Evolutionary conservation across 257 asterid genomes (phyloP).

Genomic region (Rhazya stricta): DNA sequence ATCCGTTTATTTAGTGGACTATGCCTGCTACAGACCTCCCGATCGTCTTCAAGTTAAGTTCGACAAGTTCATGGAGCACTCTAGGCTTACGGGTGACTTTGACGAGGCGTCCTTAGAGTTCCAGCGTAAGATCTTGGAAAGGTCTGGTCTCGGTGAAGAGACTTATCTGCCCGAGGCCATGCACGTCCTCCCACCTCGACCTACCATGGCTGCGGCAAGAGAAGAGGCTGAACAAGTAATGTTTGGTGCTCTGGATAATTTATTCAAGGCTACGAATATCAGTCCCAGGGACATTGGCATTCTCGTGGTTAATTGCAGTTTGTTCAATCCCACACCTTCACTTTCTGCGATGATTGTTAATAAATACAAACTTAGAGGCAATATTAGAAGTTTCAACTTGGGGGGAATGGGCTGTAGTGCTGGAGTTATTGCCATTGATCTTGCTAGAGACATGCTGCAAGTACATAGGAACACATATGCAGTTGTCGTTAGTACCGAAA

Average conservation of each 20-base stretch:
- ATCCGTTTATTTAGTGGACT: constrained; percentile 41
- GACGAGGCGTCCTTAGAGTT: constrained; percentile 35
- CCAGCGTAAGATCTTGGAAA: constrained; percentile 34
- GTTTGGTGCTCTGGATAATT: constrained; percentile 34
- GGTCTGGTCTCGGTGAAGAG: constrained; percentile 48
- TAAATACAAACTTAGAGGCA: constrained; percentile 33
- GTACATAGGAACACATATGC: constrained; percentile 34
- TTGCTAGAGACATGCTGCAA: constrained; percentile 40
- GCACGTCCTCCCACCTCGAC: constrained; percentile 24
- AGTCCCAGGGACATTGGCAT: constrained; percentile 34
- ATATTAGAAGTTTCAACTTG: constrained; percentile 34
- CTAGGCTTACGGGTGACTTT: constrained; percentile 33
- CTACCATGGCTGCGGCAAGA: constrained; percentile 31
- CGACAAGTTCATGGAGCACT: constrained; percentile 29
- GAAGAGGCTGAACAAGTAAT: constrained; percentile 40
- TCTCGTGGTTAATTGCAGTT: constrained; percentile 44
- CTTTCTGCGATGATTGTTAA: constrained; percentile 40
- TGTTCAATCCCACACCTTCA: constrained; percentile 44
- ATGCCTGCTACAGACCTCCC: constrained; percentile 36
- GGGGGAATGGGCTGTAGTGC: constrained; percentile 54
- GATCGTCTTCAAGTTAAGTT: constrained; percentile 26
- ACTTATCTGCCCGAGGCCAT: constrained; percentile 33
- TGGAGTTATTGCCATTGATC: constrained; percentile 39
- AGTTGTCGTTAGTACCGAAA: constrained; percentile 40
- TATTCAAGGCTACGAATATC: constrained; percentile 26